phyloP scores from a whole-genome alignment of 192 early-diverging fungal species.

The Lunasporangiospora selenospora region DNA sequence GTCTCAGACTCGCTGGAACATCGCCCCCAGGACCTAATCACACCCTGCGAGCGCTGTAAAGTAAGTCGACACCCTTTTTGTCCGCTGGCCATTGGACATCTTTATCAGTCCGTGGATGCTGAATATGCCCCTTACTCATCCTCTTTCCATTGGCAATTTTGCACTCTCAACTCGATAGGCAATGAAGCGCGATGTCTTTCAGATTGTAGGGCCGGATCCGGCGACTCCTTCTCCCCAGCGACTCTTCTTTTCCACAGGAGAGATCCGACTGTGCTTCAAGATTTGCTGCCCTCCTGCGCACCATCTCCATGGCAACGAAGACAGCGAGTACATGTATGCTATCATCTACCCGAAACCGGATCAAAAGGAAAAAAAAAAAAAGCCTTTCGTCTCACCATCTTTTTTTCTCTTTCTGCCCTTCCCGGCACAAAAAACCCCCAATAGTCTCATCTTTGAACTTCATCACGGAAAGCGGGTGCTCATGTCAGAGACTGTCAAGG shows the following conservation, averaged over 20 bases:
- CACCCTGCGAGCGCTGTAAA: constrained; percentile 32
- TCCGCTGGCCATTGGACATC: too few species aligned
- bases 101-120: too few species aligned
- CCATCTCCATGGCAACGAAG: constrained; percentile 5
- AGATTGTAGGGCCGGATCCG: constrained; percentile 35
- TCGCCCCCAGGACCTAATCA: constrained; percentile 16
- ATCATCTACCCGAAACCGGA: too few species aligned
- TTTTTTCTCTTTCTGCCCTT: neutral
- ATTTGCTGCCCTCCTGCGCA: constrained; percentile 39
- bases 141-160: neutral
- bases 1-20: constrained; percentile 18
- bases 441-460: constrained; percentile 33
- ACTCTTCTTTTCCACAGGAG: constrained; percentile 31
- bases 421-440: too few species aligned
- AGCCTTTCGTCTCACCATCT: neutral
- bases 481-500: constrained; percentile 32
- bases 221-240: constrained; percentile 32
- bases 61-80: constrained; percentile 1
- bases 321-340: constrained; percentile 19
- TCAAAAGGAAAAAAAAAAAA: too few species aligned
- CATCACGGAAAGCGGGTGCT: constrained; percentile 45
- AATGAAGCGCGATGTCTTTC: constrained; percentile 37
- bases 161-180: constrained; percentile 1
- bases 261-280: constrained; percentile 33
- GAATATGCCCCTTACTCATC: neutral